Conservation (phyloP, 768 basidiomycete genomes). For the Nidularia pulvinata region DNA sequence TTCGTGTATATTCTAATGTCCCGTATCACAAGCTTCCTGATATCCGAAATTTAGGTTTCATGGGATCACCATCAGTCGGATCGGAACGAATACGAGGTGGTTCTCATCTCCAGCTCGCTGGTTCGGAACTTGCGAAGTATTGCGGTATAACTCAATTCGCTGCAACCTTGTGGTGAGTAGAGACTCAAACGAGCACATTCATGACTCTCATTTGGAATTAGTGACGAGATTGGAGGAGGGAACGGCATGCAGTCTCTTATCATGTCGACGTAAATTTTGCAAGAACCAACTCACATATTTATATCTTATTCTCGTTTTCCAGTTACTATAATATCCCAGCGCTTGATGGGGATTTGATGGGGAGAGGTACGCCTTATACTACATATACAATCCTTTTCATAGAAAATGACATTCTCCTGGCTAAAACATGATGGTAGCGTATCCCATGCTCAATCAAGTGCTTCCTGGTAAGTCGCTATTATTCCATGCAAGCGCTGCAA, state of each 20-base stretch:
- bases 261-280: conserved; percentile 24
- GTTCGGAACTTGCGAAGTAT: conserved; percentile 22
- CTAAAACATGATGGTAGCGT: conserved; percentile 19
- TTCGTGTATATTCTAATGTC: conserved; percentile 1
- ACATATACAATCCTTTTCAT: too few species aligned
- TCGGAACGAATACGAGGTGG: conserved; percentile 20
- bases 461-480: conserved; percentile 17
- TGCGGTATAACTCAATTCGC: conserved; percentile 20
- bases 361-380: conserved; percentile 24
- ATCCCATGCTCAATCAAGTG: conserved; percentile 27
- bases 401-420: too few species aligned
- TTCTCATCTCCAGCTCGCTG: conserved; percentile 17
- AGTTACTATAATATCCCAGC: conserved; percentile 37
- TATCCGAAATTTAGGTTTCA: conserved; percentile 14
- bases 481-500: not conserved
- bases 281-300: too few species aligned
- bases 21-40: not conserved
- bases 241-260: conserved; percentile 39
- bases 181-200: not conserved
- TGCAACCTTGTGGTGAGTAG: conserved; percentile 25
- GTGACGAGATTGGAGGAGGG: conserved; percentile 40
- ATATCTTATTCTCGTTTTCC: not conserved
- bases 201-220: conserved; percentile 2
- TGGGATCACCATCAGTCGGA: conserved; percentile 38
- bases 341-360: conserved; percentile 47